Conservation (phyloP, 306 rosid species). For the Oemleria cerasiformis region DNA sequence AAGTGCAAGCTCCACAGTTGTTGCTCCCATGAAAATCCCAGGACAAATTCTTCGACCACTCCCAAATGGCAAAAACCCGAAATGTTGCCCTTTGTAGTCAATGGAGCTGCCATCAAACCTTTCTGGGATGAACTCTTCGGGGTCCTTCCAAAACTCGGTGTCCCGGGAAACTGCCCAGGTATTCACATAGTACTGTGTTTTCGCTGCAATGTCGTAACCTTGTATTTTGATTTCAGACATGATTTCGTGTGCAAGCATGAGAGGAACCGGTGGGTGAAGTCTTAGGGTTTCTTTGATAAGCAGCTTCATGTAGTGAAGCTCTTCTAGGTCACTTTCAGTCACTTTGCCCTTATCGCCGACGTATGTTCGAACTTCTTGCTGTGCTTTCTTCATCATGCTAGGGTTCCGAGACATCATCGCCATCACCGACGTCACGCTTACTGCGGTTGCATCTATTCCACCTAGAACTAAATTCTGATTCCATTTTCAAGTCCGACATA, state of each 20-base stretch:
- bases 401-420: conserved; percentile 38
- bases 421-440: conserved; percentile 39
- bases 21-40: conserved; percentile 25
- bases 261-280: conserved; percentile 47
- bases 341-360: conserved; percentile 21
- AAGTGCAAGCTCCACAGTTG: conserved; percentile 29
- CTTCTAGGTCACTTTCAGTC: conserved; percentile 24
- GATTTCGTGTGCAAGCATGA: conserved; percentile 46
- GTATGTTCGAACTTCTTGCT: conserved; percentile 34
- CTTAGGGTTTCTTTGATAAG: conserved; percentile 46
- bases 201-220: conserved; percentile 35
- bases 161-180: conserved; percentile 43
- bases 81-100: conserved; percentile 42
- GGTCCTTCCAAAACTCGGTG: conserved; percentile 31
- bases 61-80: conserved; percentile 49
- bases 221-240: conserved; percentile 17
- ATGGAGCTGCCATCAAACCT: conserved; percentile 31
- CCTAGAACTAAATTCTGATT: conserved; percentile 37
- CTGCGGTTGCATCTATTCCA: conserved; percentile 34
- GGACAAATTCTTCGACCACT: conserved; percentile 47
- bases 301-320: conserved; percentile 38
- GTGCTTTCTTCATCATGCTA: conserved; percentile 36
- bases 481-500: too few species aligned
- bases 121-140: conserved; percentile 48
- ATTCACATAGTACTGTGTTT: conserved; percentile 34